Evolutionary conservation across 805 yeast species (phyloP).

Genomic region (Hanseniaspora guilliermondii): DNA sequence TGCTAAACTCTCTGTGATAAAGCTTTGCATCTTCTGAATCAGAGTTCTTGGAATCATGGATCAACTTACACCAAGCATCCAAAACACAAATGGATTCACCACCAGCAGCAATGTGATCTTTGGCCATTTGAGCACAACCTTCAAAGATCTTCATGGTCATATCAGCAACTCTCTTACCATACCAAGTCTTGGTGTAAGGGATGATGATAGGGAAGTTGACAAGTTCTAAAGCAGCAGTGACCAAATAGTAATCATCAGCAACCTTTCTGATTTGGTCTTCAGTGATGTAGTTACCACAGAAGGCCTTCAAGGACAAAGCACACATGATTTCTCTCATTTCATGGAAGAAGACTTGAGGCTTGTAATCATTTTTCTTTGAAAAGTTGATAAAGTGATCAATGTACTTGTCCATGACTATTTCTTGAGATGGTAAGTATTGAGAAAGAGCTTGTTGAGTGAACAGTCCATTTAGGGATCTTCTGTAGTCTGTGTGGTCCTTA

Average conservation of each 20-base stretch:
- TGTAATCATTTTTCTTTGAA: conserved; percentile 40
- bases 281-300: conserved; percentile 90
- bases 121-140: conserved; percentile 77
- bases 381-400: conserved; percentile 49
- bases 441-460: conserved; percentile 77
- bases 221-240: conserved; percentile 91
- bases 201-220: conserved; percentile 95
- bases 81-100: conserved; percentile 76
- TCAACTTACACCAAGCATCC: conserved; percentile 88
- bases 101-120: conserved; percentile 61
- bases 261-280: conserved; percentile 78
- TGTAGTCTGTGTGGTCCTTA: conserved; percentile 85
- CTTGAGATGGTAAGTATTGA: conserved; percentile 73
- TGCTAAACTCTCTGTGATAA: conserved; percentile 67
- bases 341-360: conserved; percentile 68
- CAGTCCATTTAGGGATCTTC: conserved; percentile 78
- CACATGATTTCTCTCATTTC: conserved; percentile 93
- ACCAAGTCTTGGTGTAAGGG: conserved; percentile 96
- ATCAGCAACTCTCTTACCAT: conserved; percentile 87
- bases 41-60: conserved; percentile 52
- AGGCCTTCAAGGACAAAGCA: conserved; percentile 82
- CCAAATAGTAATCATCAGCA: conserved; percentile 83
- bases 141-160: conserved; percentile 87
- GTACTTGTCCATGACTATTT: conserved; percentile 71
- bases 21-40: conserved; percentile 43